phyloP scores from a whole-genome alignment of 129 eudicot species.

The Centella asiatica region DNA sequence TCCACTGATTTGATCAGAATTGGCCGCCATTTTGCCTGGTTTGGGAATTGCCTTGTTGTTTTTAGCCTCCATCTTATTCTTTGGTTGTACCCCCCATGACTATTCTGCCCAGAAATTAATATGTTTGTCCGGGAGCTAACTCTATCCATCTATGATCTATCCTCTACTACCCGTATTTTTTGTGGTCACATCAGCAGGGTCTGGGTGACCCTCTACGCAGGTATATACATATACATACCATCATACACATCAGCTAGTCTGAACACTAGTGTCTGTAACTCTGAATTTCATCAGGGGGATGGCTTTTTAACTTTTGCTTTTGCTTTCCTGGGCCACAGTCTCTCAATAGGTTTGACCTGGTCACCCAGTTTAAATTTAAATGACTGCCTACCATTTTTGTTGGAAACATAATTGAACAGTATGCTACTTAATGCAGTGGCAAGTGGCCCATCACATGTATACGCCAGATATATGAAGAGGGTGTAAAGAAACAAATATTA shows the following conservation, averaged over 20 bases:
- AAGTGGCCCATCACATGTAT: background rate
- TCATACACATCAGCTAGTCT: constrained; percentile 32
- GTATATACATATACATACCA: background rate
- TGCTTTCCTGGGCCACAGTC: constrained; percentile 30
- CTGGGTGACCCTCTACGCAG: background rate
- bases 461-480: background rate
- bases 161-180: constrained; percentile 16
- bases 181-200: constrained; percentile 9
- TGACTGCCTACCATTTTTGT: constrained; percentile 26
- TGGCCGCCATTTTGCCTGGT: constrained; percentile 59
- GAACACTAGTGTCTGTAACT: constrained; percentile 34
- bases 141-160: too few species aligned
- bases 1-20: constrained; percentile 42
- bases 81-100: constrained; percentile 16
- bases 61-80: constrained; percentile 15
- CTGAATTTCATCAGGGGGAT: constrained; percentile 41
- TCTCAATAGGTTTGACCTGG: constrained; percentile 65
- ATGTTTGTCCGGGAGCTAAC: constrained; percentile 21
- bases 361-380: constrained; percentile 30
- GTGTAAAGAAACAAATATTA: background rate
- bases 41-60: constrained; percentile 23
- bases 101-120: constrained; percentile 9
- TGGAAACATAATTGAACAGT: constrained; percentile 3
- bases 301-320: constrained; percentile 48
- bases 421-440: background rate